Conservation (phyloP, 257 asterid genomes). For the Echites panduratus region DNA sequence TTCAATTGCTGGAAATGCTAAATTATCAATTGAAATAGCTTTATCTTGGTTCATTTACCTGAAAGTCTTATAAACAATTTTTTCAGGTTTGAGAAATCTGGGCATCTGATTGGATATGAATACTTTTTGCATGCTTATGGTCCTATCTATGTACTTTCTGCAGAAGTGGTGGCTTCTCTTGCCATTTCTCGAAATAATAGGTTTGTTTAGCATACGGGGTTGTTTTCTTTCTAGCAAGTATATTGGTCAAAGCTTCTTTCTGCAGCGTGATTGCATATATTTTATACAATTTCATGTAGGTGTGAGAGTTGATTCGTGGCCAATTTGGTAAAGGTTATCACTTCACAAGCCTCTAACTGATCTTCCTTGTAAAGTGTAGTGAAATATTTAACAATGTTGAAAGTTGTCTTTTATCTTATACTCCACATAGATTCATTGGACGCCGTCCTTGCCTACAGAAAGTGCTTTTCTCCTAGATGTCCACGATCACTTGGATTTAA, state of each 20-base stretch:
- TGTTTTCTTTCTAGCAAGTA: background rate
- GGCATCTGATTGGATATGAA: constrained; percentile 25
- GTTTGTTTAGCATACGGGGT: constrained; percentile 1
- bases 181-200: constrained; percentile 18
- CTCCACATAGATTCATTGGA: background rate
- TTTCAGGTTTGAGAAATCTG: constrained; percentile 28
- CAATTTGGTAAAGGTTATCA: background rate
- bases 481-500: background rate
- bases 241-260: background rate
- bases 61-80: background rate
- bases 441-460: background rate
- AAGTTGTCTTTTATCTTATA: too few species aligned
- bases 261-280: background rate
- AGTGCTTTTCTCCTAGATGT: background rate
- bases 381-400: background rate
- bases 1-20: background rate
- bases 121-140: constrained; percentile 28
- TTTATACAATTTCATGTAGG: background rate
- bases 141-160: constrained; percentile 26
- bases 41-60: background rate
- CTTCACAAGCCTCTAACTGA: background rate
- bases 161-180: constrained; percentile 21
- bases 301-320: background rate
- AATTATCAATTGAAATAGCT: background rate
- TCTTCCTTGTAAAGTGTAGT: background rate